Conservation (phyloP, 495 filamentous ascomycete genomes). For the Oidiodendron maius region DNA sequence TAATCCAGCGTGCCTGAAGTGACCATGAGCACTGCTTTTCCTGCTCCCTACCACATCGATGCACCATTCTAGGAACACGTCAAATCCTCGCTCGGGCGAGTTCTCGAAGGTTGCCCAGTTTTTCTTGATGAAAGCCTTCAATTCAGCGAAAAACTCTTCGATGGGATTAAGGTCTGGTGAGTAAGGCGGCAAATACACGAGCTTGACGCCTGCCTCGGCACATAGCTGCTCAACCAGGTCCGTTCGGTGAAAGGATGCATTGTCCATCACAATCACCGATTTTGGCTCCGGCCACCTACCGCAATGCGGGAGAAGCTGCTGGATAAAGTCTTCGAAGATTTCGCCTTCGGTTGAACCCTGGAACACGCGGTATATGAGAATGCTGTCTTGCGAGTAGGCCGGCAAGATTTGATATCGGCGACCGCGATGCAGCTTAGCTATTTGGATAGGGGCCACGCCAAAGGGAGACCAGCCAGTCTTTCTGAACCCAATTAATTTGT, state of each 20-base stretch:
- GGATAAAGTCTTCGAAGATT: constrained; percentile 36
- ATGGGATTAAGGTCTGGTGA: constrained; percentile 30
- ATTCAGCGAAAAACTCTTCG: too few species aligned
- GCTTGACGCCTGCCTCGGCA: constrained; percentile 29
- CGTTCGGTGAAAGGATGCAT: constrained; percentile 34
- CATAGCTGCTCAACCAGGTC: constrained; percentile 28
- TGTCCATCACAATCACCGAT: constrained; percentile 39
- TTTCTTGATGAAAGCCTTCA: constrained; percentile 17
- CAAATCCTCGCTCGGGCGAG: constrained; percentile 7
- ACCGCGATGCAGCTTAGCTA: constrained; percentile 26
- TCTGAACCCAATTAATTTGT: constrained; percentile 26
- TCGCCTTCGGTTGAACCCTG: constrained; percentile 31
- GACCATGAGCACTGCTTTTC: constrained; percentile 19
- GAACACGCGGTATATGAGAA: constrained; percentile 29
- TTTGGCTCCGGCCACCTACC: constrained; percentile 30
- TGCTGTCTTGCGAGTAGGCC: constrained; percentile 34
- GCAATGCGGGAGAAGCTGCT: constrained; percentile 31
- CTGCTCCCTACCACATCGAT: constrained; percentile 21
- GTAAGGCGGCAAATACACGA: constrained; percentile 30
- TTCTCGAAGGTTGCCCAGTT: constrained; percentile 9
- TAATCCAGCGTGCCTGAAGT: constrained; percentile 24
- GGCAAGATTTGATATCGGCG: constrained; percentile 33
- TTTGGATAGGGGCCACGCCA: constrained; percentile 28
- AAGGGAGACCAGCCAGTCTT: constrained; percentile 28
- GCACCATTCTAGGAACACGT: constrained; percentile 22